Base-by-base conservation (phyloP, 371 early-diverging fungal genomes). In the Zychaea mexicana region DNA sequence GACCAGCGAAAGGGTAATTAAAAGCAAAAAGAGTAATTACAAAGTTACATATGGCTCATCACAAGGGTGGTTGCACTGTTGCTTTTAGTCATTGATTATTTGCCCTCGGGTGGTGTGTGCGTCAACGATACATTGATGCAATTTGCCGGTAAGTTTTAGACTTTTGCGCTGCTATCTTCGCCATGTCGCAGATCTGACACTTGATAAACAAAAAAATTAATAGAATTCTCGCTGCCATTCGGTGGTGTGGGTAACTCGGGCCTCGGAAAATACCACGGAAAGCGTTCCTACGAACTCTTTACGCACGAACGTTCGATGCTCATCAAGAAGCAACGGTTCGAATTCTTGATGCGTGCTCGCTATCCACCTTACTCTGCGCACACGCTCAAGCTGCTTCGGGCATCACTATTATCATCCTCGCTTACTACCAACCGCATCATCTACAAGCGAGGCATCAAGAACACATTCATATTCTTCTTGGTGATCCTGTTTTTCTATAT, bases 201-300 rank as follows among this genome's bases (percentile, higher is more conserved):
- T n/a, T n/a, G n/a, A n/a, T n/a, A 61, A 52, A 15, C 2, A 52
- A 6, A 17, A 17, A 1, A 32, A 1, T 1, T 24, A 13, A 24
- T 24, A 78, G 90, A 88, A 61, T 72, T 81, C 33, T 60, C 69
- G 30, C 64, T 93, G n/a, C 98, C 97, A 31, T 97, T 97, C 74
- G 97, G 97, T 63, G 98, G 98, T n/a, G 85, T 90, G 9, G 98
- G 98, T 3, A 65, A 74, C 5, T 93, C 94, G 13, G 98, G 98
- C 19, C 85, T 91, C 74, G 98, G 98, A 52, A 70, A 69, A 13
- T 97, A 96, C 74, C 94, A 92, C 61, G 97, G 97, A 33, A 78
- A 81, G 52, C 71, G 75, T 61, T 90, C 94, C 3, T 93, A 95
- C 64, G 73, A 88, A 10, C 74, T 85, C 0, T 94, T 96, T 74